These are phyloP conservation scores for Vaccinium corymbosum DNA, from an alignment of 148 eudicot species.

Conservation along the genomic window DNA sequence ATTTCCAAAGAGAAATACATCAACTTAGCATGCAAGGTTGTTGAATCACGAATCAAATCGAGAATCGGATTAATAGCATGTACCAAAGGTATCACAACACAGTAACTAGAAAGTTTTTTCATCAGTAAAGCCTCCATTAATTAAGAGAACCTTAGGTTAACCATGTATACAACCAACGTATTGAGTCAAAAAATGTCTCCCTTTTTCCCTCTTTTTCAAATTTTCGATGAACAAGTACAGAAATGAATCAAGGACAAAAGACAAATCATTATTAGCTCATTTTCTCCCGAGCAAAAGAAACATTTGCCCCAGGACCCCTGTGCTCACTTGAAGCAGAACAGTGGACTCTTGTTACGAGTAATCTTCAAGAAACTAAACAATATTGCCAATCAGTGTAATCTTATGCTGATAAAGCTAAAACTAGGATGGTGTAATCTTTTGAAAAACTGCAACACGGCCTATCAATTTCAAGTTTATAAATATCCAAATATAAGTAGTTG, in stretches of 20 bases:
- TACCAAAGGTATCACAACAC: slow-evolving; percentile 17
- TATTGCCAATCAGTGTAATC: background rate
- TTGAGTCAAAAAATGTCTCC: background rate
- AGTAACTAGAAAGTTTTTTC: slow-evolving; percentile 38
- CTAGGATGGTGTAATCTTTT: background rate
- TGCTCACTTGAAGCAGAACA: background rate
- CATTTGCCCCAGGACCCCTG: background rate
- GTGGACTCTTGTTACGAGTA: background rate
- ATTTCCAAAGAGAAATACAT: background rate
- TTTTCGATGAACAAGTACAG: background rate
- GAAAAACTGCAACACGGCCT: background rate
- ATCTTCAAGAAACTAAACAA: background rate
- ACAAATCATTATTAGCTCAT: background rate
- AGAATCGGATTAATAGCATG: background rate
- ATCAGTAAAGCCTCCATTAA: slow-evolving; percentile 43
- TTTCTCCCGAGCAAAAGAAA: background rate
- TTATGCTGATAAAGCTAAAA: background rate
- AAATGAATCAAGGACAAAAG: background rate
- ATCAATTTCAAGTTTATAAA: background rate
- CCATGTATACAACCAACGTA: background rate
- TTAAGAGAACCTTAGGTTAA: background rate
- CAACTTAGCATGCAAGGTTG: background rate
- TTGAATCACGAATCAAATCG: too few species aligned
- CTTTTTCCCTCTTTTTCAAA: background rate
- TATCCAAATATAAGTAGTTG: background rate